Evolutionary conservation across 352 stramenopile species (phyloP).

Genomic region (Discostella stelligera): DNA sequence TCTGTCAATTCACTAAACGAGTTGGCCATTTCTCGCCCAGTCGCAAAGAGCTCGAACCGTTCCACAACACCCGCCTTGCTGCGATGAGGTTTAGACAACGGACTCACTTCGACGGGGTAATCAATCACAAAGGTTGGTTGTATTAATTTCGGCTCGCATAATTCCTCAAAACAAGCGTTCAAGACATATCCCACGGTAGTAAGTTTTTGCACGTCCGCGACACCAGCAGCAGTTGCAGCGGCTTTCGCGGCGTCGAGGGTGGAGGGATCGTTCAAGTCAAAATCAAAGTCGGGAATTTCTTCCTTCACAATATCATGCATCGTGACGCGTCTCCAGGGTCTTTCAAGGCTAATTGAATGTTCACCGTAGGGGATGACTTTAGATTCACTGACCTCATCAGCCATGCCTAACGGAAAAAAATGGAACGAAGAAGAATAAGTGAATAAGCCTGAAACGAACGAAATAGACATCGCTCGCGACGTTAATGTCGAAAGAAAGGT

Average conservation of each 20-base stretch:
- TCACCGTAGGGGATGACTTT: conserved; percentile 89
- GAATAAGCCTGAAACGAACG: not conserved
- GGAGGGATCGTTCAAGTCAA: conserved; percentile 62
- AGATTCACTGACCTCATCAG: conserved; percentile 87
- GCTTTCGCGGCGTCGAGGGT: conserved; percentile 68
- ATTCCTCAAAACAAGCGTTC: conserved; percentile 86
- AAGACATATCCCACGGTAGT: conserved; percentile 82
- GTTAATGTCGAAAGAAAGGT: too few relatives aligned
- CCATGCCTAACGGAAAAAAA: conserved; percentile 51
- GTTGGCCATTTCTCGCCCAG: conserved; percentile 96
- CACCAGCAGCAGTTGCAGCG: conserved; percentile 63
- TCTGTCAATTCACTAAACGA: conserved; percentile 99
- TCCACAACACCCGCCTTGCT: conserved; percentile 91
- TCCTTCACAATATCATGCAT: conserved; percentile 90
- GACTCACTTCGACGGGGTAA: conserved; percentile 97
- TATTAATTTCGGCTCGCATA: conserved; percentile 85
- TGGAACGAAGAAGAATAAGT: not conserved
- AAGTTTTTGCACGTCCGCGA: conserved; percentile 65
- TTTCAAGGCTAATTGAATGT: conserved; percentile 91
- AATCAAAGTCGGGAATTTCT: conserved; percentile 83
- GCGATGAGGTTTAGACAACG: conserved; percentile 95
- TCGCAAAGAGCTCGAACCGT: conserved; percentile 98
- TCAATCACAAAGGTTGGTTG: conserved; percentile 99
- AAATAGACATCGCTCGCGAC: not conserved
- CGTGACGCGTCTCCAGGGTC: conserved; percentile 92